phyloP scores from a whole-genome alignment of 257 asterid genomes.

The Gynochthodes officinalis region DNA sequence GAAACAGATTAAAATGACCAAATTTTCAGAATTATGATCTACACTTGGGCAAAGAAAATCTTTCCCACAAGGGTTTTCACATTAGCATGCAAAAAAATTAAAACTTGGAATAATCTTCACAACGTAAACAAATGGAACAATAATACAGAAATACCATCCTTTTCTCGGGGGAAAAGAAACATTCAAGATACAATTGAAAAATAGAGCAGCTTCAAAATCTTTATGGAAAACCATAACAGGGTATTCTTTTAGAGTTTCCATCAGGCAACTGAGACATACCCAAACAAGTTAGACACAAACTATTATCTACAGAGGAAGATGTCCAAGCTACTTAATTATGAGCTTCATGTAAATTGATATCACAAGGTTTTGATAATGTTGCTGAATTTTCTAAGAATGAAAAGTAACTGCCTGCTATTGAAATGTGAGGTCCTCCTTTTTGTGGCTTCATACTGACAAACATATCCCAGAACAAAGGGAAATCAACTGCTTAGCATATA shows the following conservation, averaged over 20 bases:
- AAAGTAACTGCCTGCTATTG: not conserved
- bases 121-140: not conserved
- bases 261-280: not conserved
- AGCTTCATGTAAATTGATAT: no score
- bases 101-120: not conserved
- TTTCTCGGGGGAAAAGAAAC: not conserved
- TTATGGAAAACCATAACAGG: not conserved
- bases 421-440: not conserved
- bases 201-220: not conserved
- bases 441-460: not conserved
- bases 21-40: not conserved
- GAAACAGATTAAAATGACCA: conserved; percentile 8
- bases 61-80: not conserved
- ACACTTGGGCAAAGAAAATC: not conserved
- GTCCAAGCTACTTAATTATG: not conserved
- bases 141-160: not conserved
- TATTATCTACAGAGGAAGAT: not conserved
- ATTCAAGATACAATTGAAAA: not conserved
- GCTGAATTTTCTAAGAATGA: not conserved
- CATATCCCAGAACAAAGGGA: no score
- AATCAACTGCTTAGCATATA: no score
- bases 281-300: not conserved
- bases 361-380: not conserved
- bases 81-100: not conserved
- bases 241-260: not conserved